Evolutionary conservation across 2,329 filamentous ascomycete species (phyloP), one percentile per base, ranked within the genome.

Genomic region (Xylaria sp.): DNA sequence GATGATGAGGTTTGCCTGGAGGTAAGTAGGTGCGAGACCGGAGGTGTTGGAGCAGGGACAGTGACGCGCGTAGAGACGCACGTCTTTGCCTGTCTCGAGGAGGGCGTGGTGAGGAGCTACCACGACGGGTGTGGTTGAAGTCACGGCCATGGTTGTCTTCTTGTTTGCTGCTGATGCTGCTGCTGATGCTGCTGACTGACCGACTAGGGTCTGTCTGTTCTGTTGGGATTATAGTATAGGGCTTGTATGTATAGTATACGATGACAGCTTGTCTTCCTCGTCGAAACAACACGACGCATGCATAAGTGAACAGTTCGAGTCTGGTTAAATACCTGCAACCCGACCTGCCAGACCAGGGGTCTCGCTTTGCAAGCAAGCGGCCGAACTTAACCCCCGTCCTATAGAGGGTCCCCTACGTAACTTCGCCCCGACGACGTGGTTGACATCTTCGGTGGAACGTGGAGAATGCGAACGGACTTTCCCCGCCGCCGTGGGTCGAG

Each of bases 1-100:
- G 9, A 87, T 76, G 46, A 88, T 77, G 44, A 88, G 75, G 65
- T 88, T 88, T 46, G 84, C 83, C 75, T 87, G 84, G 11, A 87
- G 72, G 65, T 81, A 78, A 10, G 75, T 76, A 0, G 81, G 80
- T 2, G 83, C 81, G 1, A 84, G 72, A 10, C 83, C 82, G 0
- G 82, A 77, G 1, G 83, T 87, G 18, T 74, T 72, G 39, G 71
- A 71, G 50, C 72, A 75, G 44, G 79, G 69, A 63, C 76, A 76
- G 50, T 68, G 67, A 60, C 76, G 79, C 66, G 75, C 76, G 47
- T 73, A 78, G 37, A 78, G 74, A 59, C 76, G 79, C 65, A 76
- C 74, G 37, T 76, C 69, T 19, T 69, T 67, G 7, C 76, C 74
- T 3, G 75, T 74, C 46, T 64, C 46, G 3, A 63, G 49, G 19